Conservation (phyloP, 129 eudicot species). For the Tagetes patula region DNA sequence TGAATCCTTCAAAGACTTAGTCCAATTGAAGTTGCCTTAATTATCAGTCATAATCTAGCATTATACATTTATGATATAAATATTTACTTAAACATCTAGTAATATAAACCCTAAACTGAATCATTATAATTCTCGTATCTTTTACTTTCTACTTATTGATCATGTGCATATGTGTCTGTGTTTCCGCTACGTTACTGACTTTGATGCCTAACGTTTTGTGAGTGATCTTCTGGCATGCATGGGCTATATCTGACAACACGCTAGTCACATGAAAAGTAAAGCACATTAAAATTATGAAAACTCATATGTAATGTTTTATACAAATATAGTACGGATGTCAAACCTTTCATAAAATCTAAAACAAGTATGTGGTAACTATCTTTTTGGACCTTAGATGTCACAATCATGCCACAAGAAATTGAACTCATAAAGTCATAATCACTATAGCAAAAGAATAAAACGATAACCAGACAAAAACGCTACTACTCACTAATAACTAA, state of each 20-base stretch:
- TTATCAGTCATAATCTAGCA: background rate
- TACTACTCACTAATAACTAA: conserved; percentile 13
- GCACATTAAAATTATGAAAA: too few species aligned
- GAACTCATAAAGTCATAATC: conserved; percentile 18
- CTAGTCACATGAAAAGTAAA: too few species aligned
- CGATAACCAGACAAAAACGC: conserved; percentile 24
- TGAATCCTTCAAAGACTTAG: background rate
- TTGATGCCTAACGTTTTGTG: too few species aligned
- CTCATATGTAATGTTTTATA: background rate
- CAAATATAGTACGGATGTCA: conserved; percentile 13
- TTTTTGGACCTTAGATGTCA: conserved; percentile 37
- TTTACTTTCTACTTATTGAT: too few species aligned
- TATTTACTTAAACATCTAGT: too few species aligned
- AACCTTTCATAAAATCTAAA: conserved; percentile 27
- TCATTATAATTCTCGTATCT: too few species aligned
- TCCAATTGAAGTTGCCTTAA: background rate
- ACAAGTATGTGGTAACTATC: conserved; percentile 25
- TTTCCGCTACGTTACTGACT: too few species aligned
- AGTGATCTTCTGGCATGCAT: too few species aligned
- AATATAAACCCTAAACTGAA: too few species aligned
- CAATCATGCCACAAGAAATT: conserved; percentile 33
- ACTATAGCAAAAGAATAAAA: conserved; percentile 18
- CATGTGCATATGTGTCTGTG: too few species aligned
- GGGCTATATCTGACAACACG: too few species aligned
- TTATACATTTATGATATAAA: background rate